A percentile compares a stretch with the other conserved stretches of the same genome.
These are phyloP conservation scores for Myrica gale DNA, from an alignment of 306 rosid species.

Conservation along the genomic window DNA sequence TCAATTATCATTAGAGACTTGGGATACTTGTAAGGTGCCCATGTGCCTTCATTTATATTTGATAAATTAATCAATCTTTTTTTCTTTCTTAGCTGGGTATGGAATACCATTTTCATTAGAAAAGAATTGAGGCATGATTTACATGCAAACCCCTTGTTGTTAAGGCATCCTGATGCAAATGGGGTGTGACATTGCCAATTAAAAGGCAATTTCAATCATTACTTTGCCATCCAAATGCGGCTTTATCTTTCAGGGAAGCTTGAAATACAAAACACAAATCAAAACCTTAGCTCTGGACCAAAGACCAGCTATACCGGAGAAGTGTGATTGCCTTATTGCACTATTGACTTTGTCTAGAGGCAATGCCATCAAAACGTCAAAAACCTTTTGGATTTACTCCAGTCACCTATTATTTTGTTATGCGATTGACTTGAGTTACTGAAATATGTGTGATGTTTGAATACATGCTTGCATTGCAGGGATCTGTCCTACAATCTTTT, in stretches of 20 bases:
- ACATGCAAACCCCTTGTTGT: background rate
- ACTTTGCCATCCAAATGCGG: background rate
- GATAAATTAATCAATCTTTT: background rate
- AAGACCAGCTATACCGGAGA: background rate
- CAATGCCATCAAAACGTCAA: background rate
- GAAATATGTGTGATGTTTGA: conserved; percentile 13
- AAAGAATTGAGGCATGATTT: background rate
- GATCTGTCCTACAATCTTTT: conserved; percentile 83
- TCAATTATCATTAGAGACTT: background rate
- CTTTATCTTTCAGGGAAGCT: background rate
- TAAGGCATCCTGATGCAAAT: background rate
- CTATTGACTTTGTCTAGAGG: background rate
- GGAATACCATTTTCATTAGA: background rate
- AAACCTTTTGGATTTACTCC: background rate
- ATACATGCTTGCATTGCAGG: conserved; percentile 47
- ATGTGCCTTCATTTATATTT: background rate
- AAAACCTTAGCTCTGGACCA: background rate
- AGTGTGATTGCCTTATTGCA: background rate
- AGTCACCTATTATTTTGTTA: conserved; percentile 6
- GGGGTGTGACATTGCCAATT: background rate
- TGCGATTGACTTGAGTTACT: conserved; percentile 17
- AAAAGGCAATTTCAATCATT: background rate
- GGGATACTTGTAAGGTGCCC: background rate
- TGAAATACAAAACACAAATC: background rate
- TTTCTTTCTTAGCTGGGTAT: background rate